These are phyloP conservation scores for Sanghuangporus baumii DNA, from an alignment of 1,284 basidiomycete genomes.

Conservation along the genomic window DNA sequence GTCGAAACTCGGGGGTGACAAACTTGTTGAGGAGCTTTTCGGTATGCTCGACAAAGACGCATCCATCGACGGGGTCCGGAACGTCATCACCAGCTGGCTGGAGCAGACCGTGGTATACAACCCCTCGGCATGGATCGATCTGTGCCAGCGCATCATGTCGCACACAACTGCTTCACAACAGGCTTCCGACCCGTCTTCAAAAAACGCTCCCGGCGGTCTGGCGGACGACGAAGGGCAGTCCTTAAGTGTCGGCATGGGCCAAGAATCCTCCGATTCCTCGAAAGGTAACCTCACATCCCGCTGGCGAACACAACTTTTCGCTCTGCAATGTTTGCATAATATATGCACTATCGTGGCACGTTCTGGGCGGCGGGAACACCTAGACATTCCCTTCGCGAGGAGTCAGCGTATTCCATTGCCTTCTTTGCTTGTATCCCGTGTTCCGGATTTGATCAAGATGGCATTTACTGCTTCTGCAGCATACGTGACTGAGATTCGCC, in stretches of 20 bases:
- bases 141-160: conserved; percentile 96
- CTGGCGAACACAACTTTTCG: conserved; percentile 97
- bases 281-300: conserved; percentile 59
- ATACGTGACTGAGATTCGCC: conserved; percentile 89
- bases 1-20: conserved; percentile 91
- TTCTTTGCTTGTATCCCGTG: conserved; percentile 71
- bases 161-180: conserved; percentile 79
- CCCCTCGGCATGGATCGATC: conserved; percentile 96
- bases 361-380: conserved; percentile 75
- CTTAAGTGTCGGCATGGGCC: conserved; percentile 54
- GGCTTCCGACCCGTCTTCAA: conserved; percentile 51
- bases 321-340: conserved; percentile 87
- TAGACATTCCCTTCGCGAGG: conserved; percentile 67
- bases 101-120: conserved; percentile 90
- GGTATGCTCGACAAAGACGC: conserved; percentile 93
- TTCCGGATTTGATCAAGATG: conserved; percentile 93
- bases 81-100: conserved; percentile 94
- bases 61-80: conserved; percentile 88
- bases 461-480: conserved; percentile 97
- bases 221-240: conserved; percentile 89
- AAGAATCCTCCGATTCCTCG: conserved; percentile 33
- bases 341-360: conserved; percentile 76
- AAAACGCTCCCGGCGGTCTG: conserved; percentile 33
- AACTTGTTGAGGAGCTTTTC: conserved; percentile 91
- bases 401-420: conserved; percentile 39